Conservation (phyloP, 768 basidiomycete species). For the Paxillus involutus region DNA sequence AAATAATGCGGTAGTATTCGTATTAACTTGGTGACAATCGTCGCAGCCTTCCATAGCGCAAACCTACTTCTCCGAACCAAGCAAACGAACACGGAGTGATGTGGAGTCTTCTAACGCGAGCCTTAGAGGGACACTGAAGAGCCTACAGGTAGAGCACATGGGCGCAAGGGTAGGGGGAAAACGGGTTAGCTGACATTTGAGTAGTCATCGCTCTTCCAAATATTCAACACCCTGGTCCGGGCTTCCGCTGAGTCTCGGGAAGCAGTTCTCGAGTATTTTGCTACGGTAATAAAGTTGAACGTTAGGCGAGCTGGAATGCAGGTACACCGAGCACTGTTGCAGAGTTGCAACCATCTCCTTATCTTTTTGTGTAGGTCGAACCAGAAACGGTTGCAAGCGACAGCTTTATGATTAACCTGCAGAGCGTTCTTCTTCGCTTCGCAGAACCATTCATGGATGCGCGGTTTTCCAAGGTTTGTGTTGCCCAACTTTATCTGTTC, state of each 20-base stretch:
- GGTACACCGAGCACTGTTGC: slow-evolving; percentile 36
- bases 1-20: background rate
- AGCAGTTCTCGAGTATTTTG: slow-evolving; percentile 80
- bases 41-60: slow-evolving; percentile 70
- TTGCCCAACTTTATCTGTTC: background rate
- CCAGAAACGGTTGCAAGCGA: slow-evolving; percentile 84
- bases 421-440: slow-evolving; percentile 78
- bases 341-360: background rate
- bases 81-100: slow-evolving; percentile 70
- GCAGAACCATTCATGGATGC: slow-evolving; percentile 96
- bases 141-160: slow-evolving; percentile 61
- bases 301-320: slow-evolving; percentile 89
- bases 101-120: slow-evolving; percentile 83
- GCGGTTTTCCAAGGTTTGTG: slow-evolving; percentile 74
- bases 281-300: slow-evolving; percentile 73
- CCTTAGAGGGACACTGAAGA: slow-evolving; percentile 82
- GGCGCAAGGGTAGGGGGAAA: background rate
- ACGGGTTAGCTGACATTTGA: background rate
- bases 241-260: slow-evolving; percentile 78
- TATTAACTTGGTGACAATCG: slow-evolving; percentile 4
- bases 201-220: slow-evolving; percentile 73
- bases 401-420: slow-evolving; percentile 90
- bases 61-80: slow-evolving; percentile 84
- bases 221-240: slow-evolving; percentile 87
- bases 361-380: slow-evolving; percentile 59